phyloP scores from a whole-genome alignment of 169 alveolate species.

The Babesia gibsoni region DNA sequence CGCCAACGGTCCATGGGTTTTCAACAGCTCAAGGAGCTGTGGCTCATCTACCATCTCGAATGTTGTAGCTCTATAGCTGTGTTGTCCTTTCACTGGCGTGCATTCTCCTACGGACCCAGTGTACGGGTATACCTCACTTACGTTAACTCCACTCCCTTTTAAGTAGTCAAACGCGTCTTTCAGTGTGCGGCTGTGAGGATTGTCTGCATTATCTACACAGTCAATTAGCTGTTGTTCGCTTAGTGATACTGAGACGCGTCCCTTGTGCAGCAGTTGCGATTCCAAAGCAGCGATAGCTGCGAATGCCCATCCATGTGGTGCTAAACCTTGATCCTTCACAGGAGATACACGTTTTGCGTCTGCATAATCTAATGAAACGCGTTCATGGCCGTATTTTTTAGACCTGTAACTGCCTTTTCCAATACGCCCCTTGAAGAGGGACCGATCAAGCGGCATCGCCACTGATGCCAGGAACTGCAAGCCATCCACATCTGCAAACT shows the following conservation, averaged over 20 bases:
- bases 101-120: constrained; percentile 50
- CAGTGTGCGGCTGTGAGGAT: constrained; percentile 76
- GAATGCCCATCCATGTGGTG: constrained; percentile 88
- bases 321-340: constrained; percentile 78
- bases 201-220: constrained; percentile 68
- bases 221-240: constrained; percentile 88
- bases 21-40: constrained; percentile 62
- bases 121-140: constrained; percentile 14
- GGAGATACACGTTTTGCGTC: too few relatives aligned
- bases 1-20: constrained; percentile 78
- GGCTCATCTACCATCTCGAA: constrained; percentile 41
- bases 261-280: constrained; percentile 66
- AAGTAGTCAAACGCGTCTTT: constrained; percentile 72
- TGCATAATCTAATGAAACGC: too few relatives aligned
- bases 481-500: constrained; percentile 57
- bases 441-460: not conserved
- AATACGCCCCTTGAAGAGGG: constrained; percentile 14
- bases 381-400: too few relatives aligned
- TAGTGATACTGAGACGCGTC: constrained; percentile 37
- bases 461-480: constrained; percentile 50
- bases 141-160: constrained; percentile 16
- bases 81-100: constrained; percentile 7
- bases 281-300: constrained; percentile 77
- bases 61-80: constrained; percentile 10
- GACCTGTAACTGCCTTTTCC: too few relatives aligned